phyloP scores from a whole-genome alignment of 345 rosid species.

The Zanthoxylum bungeanum region DNA sequence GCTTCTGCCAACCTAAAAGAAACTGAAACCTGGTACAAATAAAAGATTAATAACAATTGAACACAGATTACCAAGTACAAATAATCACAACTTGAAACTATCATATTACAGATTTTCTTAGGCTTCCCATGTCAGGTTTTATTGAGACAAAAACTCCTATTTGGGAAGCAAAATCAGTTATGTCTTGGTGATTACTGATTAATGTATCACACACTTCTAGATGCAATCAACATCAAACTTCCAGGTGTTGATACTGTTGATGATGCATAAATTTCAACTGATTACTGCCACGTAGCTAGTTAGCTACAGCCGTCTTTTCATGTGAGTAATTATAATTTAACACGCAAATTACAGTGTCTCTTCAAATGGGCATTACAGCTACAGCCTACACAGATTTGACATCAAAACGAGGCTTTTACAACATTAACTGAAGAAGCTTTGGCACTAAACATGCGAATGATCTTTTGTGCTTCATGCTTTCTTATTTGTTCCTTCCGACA shows the following conservation, averaged over 20 bases:
- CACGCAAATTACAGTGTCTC: background rate
- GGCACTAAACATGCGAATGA: background rate
- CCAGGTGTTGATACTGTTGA: too few species aligned
- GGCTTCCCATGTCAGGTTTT: background rate
- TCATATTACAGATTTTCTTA: background rate
- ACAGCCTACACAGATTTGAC: background rate
- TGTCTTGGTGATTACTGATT: background rate
- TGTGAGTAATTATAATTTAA: background rate
- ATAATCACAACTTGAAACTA: background rate
- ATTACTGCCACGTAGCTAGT: too few species aligned
- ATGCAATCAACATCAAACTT: background rate
- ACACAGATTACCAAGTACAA: background rate
- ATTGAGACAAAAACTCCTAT: background rate
- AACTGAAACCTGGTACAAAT: constrained; percentile 28
- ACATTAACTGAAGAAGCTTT: background rate
- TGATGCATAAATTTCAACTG: too few species aligned
- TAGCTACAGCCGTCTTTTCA: background rate
- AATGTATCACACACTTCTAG: background rate
- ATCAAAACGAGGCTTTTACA: background rate
- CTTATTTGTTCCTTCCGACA: background rate
- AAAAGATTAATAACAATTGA: too few species aligned
- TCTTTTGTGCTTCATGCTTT: background rate
- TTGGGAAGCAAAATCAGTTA: background rate
- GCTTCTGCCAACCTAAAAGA: constrained; percentile 28
- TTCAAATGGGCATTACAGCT: background rate